Evolutionary conservation across 2,329 filamentous ascomycete species (phyloP), one percentile per base, ranked within the genome.

Genomic region (Stagonosporopsis tanaceti): DNA sequence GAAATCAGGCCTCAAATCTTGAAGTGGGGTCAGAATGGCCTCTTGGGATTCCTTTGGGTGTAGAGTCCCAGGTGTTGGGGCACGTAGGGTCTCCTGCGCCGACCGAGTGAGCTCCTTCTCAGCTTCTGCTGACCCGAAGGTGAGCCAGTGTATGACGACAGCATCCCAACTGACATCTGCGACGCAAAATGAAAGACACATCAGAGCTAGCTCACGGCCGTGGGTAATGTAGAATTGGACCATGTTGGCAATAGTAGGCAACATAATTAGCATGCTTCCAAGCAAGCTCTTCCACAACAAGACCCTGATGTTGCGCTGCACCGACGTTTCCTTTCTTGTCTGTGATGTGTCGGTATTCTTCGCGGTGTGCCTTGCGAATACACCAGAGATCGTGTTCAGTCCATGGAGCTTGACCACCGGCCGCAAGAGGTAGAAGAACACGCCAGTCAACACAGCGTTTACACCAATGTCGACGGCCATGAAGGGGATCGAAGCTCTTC

Each of bases 111-210:
- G 45, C 24, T 54, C 53, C 14, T 47, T 52, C 28, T 57, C 53
- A 1, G 53, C 47, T 28, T 59, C 50, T 7, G 38, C 35, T 6
- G 57, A 62, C 12, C 53, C 50, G n/a, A 62, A 57, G 2, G 60
- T 62, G 14, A 62, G 42, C 57, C 60, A 62, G 42, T 62, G 50
- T 4, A 62, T 56, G 20, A 60, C 50, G 4, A 57, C 28, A 17
- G 47, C 53, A 32, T 55, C 53, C 57, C 60, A 62, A 17, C 54
- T 59, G 74, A 75, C 67, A 57, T 77, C 75, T 27, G 72, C 39
- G 1, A 69, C 71, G 54, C 76, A 78, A 2, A 76, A 60, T 1
- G 66, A 67, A 32, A 74, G 71, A 47, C 75, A 78, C 2, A 77
- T 47, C 69, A 74, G 72, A 0, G 67, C 72, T 9, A 70, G 61